Base-by-base conservation (phyloP, 1,284 basidiomycete species). In the Cryptococcus jaspeensis region DNA sequence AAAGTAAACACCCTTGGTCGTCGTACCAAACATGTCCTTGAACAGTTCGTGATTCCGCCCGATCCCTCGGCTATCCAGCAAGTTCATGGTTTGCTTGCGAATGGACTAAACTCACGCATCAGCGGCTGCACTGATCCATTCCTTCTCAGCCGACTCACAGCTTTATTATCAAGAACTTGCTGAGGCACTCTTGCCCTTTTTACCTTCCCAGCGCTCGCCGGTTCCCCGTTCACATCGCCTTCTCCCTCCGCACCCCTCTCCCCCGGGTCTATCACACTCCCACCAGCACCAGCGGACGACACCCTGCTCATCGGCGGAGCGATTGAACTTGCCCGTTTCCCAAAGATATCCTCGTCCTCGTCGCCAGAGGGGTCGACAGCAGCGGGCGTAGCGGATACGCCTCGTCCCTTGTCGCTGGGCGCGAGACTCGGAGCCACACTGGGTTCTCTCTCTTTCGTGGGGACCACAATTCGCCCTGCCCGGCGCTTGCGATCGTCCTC, bases 1-100 rank as follows among this genome's bases (percentile, higher is more conserved):
- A 62, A 78, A 77, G 48, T 69, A 70, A 1, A 62, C 59, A 4
- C 75, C 75, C 55, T 71, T 73, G 25, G 70, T 75, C 3, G 65
- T 62, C 45, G 70, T 67, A 5, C 65, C 61, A 49, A 76, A 78
- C 32, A 76, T 58, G 22, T 77, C 74, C 52, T 74, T 76, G 66
- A 76, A 76, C 37, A 60, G 32, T 5, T 56, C 62, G 44, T 75
- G 67, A 3, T 64, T 56, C 37, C 75, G 62, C 0, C 61, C 20
- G 39, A 62, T 67, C 0, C 69, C 71, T 13, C 71, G 49, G 3
- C 55, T 48, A 28, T 73, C 74, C 38, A 77, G 61, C 22, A 67
- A 36, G 1, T 67, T 46, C 50, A 74, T 49, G 1, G 70, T 62
- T 39, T 73, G 70, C 50, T 77, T 78, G 18, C 75, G 65, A 36